A percentile compares a stretch with the other conserved stretches of the same genome.
phyloP scores from a whole-genome alignment of 805 yeast genomes.

The Hemisphaericaspora nanyangensis region DNA sequence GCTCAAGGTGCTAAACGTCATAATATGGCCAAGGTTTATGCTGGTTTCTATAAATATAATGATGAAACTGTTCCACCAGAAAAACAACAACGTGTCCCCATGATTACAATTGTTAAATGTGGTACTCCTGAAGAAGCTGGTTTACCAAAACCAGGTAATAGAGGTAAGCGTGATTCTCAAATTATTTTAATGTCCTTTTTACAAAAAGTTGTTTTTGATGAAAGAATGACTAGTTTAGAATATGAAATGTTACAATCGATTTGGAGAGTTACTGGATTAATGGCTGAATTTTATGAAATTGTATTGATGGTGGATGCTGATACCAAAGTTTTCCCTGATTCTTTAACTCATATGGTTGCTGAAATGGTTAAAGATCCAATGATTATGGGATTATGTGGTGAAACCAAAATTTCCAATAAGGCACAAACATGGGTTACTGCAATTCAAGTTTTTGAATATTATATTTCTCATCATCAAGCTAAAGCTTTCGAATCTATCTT shows the following conservation, averaged over 20 bases:
- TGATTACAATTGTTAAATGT: conserved; percentile 75
- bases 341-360: conserved; percentile 84
- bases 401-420: conserved; percentile 86
- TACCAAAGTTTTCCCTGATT: conserved; percentile 82
- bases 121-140: conserved; percentile 80
- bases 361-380: conserved; percentile 83
- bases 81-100: conserved; percentile 82
- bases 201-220: conserved; percentile 84
- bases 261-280: conserved; percentile 80
- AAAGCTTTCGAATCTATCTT: conserved; percentile 94
- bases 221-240: conserved; percentile 89
- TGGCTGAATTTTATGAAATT: conserved; percentile 78
- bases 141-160: conserved; percentile 73
- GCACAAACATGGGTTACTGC: conserved; percentile 83
- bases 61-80: conserved; percentile 70
- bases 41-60: conserved; percentile 89
- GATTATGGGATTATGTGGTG: conserved; percentile 93
- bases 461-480: conserved; percentile 89
- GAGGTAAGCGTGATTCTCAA: conserved; percentile 96
- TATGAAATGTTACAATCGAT: conserved; percentile 70
- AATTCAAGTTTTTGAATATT: conserved; percentile 91
- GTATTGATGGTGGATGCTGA: conserved; percentile 95
- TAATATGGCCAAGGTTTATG: conserved; percentile 94
- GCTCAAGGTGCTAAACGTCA: conserved; percentile 93
- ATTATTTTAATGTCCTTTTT: conserved; percentile 85